Percentiles rank a stretch among this genome's conserved stretches.
phyloP scores from a whole-genome alignment of 2,329 filamentous ascomycete species.

The Pseudocercospora musae region DNA sequence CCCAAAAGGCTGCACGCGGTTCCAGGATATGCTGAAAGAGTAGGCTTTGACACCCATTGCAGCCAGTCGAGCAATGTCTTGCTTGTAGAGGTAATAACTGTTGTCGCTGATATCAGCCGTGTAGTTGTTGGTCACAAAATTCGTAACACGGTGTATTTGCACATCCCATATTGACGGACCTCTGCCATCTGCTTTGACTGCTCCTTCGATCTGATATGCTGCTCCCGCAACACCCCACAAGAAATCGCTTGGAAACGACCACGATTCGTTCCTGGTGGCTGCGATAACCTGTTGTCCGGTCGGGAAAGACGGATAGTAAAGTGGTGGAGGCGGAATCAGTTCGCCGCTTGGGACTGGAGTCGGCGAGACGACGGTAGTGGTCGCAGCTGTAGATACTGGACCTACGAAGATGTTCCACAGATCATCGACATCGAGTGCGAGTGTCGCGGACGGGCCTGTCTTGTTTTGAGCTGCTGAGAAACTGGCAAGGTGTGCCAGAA shows the following conservation, averaged over 20 bases:
- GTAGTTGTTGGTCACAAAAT: conserved; percentile 45
- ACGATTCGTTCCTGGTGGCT: conserved; percentile 32
- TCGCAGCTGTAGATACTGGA: conserved; percentile 27
- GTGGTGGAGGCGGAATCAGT: conserved; percentile 35
- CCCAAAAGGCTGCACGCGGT: conserved; percentile 49
- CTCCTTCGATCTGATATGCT: conserved; percentile 34
- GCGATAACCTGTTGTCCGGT: conserved; percentile 33
- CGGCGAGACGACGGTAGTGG: conserved; percentile 28
- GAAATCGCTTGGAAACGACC: conserved; percentile 32
- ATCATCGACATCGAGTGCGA: conserved; percentile 30
- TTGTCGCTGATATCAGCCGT: conserved; percentile 23
- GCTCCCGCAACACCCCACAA: conserved; percentile 34
- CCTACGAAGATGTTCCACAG: conserved; percentile 34
- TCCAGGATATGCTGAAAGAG: conserved; percentile 48
- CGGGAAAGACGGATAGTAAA: conserved; percentile 35
- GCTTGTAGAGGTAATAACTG: conserved; percentile 47
- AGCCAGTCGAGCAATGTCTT: conserved; percentile 39
- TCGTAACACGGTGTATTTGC: conserved; percentile 31
- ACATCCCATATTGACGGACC: conserved; percentile 31
- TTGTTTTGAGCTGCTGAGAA: neutral
- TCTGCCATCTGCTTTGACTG: conserved; percentile 30
- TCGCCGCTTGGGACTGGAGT: conserved; percentile 36
- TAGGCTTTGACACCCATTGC: conserved; percentile 36
- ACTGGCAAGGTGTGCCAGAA: neutral
- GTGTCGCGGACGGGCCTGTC: conserved; percentile 11